phyloP scores from a whole-genome alignment of 2,329 filamentous ascomycete genomes.

The Hypoxylon sp. region DNA sequence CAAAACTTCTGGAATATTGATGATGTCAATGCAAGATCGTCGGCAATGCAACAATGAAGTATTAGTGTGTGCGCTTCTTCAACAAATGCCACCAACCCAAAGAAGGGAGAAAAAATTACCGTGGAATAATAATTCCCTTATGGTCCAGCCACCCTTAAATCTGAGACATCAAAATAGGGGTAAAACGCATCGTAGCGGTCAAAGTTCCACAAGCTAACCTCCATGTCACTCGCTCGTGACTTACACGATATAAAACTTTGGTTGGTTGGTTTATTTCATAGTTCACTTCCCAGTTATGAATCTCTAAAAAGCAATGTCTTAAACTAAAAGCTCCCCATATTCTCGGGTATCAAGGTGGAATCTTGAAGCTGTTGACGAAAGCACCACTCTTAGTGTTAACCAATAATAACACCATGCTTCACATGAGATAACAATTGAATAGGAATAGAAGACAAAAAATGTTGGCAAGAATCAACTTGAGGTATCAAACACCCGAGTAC shows the following conservation, averaged over 20 bases:
- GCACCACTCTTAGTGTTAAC: not conserved
- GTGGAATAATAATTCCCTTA: not conserved
- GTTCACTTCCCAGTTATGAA: not conserved
- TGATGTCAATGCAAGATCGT: slow-evolving; percentile 28
- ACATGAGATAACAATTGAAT: not conserved
- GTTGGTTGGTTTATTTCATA: not conserved
- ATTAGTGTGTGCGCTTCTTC: slow-evolving; percentile 3
- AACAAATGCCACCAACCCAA: slow-evolving; percentile 1
- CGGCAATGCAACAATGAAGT: slow-evolving; percentile 2
- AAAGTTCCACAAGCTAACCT: slow-evolving; percentile 2
- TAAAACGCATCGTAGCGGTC: slow-evolving; percentile 1
- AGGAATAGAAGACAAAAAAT: not conserved
- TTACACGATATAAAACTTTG: not conserved
- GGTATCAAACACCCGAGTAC: not conserved
- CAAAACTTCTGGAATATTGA: slow-evolving; percentile 14
- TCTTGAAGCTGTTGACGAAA: not conserved
- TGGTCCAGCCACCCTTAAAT: slow-evolving; percentile 9
- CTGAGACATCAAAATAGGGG: slow-evolving; percentile 8
- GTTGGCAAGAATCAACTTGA: not conserved
- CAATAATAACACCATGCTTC: not conserved
- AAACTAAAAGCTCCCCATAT: not conserved
- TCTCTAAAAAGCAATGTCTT: not conserved
- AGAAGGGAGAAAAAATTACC: not conserved
- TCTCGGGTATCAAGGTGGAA: not conserved
- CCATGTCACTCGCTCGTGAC: not conserved